Evolutionary conservation across 352 stramenopile genomes (phyloP), one percentile per base, ranked within the genome.

Genomic region (Globisporangium mamillatum): DNA sequence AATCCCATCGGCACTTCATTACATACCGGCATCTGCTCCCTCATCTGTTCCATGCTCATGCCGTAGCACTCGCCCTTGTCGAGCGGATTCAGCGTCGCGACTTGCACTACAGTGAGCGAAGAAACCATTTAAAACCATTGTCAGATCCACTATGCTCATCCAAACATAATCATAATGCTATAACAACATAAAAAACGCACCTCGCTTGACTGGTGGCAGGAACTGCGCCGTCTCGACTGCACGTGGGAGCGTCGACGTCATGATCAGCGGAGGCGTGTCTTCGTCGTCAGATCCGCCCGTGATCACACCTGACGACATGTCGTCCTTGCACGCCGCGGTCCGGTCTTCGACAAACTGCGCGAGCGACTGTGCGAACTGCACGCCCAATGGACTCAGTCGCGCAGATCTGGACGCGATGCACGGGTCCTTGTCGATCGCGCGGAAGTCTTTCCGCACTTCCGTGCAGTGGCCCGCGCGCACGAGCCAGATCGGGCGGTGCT

Each of bases 321-420:
- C 77, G 18, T 82, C 78, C 70, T 80, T 89, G 72, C 73, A 81
- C 24, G 77, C 76, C 0, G 56, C 74, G 14, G 83, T 91, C 3
- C 87, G 84, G 22, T 97, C 80, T 53, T 96, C 86, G 38, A 97
- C 91, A 80, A 98, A 99, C 38, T 93, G 74, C 10, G 92, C 93
- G 7, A 99, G 79, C 29, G 90, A 83, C 57, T 88, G 80, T 0
- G 96, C 95, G 80, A 98, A 99, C 69, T 97, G 84, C 22, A 95
- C 68, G 14, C 97, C 97, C 8, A 95, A 80, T 3, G 89, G 78
- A 52, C 93, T 98, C 16, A 99, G 82, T 14, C 88, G 86, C 0
- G 87, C 84, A 12, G 84, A 87, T 3, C 87, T 79, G 9, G 83
- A 82, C 7, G 87, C 87, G 32, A 94, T 77, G 58, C 87, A 94